These are phyloP conservation scores for Ulvella scutata DNA, from an alignment of 139 green algal species.

Conservation along the genomic window DNA sequence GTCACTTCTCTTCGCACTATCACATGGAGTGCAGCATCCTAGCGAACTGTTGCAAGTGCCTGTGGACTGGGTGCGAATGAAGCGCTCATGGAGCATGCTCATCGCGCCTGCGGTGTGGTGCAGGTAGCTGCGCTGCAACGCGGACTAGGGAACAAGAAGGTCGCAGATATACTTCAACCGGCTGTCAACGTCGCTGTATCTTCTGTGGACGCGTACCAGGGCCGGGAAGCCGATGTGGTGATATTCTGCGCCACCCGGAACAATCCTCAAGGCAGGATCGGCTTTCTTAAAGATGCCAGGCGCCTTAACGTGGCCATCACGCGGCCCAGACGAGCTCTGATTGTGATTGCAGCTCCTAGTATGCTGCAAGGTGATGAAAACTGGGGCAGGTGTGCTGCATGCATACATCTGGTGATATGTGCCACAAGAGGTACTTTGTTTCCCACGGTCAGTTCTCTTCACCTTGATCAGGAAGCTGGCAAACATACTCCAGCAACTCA, in stretches of 20 bases:
- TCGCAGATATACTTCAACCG: too few relatives aligned
- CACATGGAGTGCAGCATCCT: too few relatives aligned
- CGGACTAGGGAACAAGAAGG: too few relatives aligned
- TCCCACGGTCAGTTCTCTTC: neutral
- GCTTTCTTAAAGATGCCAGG: constrained; percentile 70
- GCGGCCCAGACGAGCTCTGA: constrained; percentile 33
- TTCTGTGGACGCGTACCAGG: constrained; percentile 66
- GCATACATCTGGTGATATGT: neutral
- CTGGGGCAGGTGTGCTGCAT: neutral
- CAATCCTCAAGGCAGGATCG: constrained; percentile 43
- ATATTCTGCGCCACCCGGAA: constrained; percentile 74
- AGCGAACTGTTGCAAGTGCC: too few relatives aligned
- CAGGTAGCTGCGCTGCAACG: too few relatives aligned
- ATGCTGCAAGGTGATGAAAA: constrained; percentile 19
- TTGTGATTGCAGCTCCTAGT: constrained; percentile 29
- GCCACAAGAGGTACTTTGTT: neutral
- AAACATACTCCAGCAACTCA: neutral
- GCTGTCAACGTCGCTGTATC: constrained; percentile 15
- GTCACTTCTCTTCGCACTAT: too few relatives aligned
- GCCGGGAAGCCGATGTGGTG: constrained; percentile 80
- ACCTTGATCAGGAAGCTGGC: neutral
- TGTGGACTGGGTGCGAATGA: too few relatives aligned
- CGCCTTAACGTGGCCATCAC: constrained; percentile 89
- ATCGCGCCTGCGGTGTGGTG: too few relatives aligned
- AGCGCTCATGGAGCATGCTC: too few relatives aligned